phyloP scores from a whole-genome alignment of 2,329 filamentous ascomycete species.

The Trichoderma harzianum region DNA sequence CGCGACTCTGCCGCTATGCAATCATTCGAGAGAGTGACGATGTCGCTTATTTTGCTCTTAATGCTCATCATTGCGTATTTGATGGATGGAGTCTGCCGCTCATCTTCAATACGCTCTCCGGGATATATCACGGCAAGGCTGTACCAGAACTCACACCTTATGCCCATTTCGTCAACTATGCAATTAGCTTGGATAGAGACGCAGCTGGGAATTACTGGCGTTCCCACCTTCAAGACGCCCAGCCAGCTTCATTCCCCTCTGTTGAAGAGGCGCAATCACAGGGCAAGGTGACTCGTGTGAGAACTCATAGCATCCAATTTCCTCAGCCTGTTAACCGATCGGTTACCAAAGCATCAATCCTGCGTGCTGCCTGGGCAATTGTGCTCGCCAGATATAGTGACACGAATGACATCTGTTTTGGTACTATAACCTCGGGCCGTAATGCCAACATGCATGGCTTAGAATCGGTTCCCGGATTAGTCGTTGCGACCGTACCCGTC shows the following conservation, averaged over 20 bases:
- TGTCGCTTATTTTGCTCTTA: background rate
- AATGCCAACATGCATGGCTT: constrained; percentile 25
- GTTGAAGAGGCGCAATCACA: background rate
- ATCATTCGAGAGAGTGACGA: background rate
- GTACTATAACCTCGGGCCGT: constrained; percentile 28
- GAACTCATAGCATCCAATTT: background rate
- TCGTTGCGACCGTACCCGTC: constrained; percentile 31
- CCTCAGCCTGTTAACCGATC: background rate
- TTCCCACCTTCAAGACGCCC: constrained; percentile 17
- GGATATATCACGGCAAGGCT: background rate
- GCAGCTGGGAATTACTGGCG: constrained; percentile 17
- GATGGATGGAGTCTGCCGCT: constrained; percentile 1
- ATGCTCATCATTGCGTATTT: constrained; percentile 6
- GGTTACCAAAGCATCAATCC: constrained; percentile 21
- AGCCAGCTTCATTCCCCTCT: background rate
- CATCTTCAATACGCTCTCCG: background rate
- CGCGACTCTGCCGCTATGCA: background rate
- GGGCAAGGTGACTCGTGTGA: background rate
- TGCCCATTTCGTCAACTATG: constrained; percentile 11
- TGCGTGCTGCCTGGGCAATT: constrained; percentile 29
- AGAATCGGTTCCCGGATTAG: constrained; percentile 29
- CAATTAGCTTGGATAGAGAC: background rate
- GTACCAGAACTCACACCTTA: background rate
- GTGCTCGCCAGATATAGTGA: constrained; percentile 23
- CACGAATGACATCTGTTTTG: constrained; percentile 26